Evolutionary conservation across 2,329 filamentous ascomycete species (phyloP).

Genomic region (Ophiocordyceps camponoti-floridani): DNA sequence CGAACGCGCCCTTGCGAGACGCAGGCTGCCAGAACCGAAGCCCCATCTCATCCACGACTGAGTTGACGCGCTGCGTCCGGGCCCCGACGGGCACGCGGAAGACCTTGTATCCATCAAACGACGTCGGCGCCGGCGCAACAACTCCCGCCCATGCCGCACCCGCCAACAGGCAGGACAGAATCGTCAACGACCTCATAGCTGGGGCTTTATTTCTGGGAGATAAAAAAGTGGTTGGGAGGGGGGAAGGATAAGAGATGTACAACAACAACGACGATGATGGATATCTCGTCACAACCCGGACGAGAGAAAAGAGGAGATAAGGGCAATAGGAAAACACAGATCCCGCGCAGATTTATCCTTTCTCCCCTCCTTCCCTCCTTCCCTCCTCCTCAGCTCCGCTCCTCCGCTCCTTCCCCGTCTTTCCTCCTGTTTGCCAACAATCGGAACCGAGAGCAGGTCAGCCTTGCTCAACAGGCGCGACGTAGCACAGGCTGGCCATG

Average conservation of each 20-base stretch:
- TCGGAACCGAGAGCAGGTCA: not conserved
- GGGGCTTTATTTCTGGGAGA: no score
- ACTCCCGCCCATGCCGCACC: slow-evolving; percentile 3
- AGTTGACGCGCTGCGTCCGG: slow-evolving; percentile 13
- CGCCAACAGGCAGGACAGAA: slow-evolving; percentile 5
- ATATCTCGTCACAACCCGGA: not conserved
- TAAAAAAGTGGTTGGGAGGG: no score
- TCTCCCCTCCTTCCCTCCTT: not conserved
- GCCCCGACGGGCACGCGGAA: slow-evolving; percentile 20
- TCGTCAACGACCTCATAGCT: slow-evolving; percentile 5
- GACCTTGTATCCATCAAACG: slow-evolving; percentile 27
- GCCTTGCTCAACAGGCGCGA: not conserved
- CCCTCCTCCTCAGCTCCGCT: no score
- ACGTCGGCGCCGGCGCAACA: slow-evolving; percentile 5
- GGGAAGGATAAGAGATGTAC: not conserved
- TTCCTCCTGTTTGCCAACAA: not conserved
- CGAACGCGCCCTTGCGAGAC: slow-evolving; percentile 11
- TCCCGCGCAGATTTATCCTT: not conserved
- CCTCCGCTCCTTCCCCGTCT: no score
- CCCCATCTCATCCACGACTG: slow-evolving; percentile 15
- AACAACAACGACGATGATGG: not conserved
- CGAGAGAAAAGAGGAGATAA: not conserved
- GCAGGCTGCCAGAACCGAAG: slow-evolving; percentile 20
- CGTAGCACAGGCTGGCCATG: not conserved
- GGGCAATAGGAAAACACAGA: not conserved